phyloP scores from a whole-genome alignment of 1,139 yeast genomes.

The Pichia cactophila region DNA sequence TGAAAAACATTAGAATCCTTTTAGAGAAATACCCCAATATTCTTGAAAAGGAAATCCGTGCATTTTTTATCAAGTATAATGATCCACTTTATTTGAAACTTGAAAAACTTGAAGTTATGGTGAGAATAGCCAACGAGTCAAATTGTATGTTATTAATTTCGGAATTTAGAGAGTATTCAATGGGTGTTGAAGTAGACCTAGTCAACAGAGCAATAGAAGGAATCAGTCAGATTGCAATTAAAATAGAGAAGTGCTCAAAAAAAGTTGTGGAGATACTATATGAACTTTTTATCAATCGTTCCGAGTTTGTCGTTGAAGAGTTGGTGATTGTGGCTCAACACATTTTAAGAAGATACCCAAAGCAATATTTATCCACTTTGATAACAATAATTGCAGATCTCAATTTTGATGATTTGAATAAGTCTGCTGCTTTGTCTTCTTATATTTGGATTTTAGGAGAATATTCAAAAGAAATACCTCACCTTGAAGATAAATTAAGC shows the following conservation, averaged over 20 bases:
- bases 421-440: constrained; percentile 61
- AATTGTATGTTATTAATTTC: constrained; percentile 67
- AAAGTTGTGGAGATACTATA: constrained; percentile 73
- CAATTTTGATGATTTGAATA: constrained; percentile 51
- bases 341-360: constrained; percentile 72
- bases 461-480: constrained; percentile 67
- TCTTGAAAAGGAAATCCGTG: constrained; percentile 73
- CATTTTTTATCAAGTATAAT: constrained; percentile 86
- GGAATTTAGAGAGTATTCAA: constrained; percentile 86
- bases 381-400: constrained; percentile 56
- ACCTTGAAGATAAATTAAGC: constrained; percentile 36
- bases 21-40: constrained; percentile 82
- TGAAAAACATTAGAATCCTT: constrained; percentile 84
- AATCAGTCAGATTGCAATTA: constrained; percentile 84
- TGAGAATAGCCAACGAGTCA: constrained; percentile 65
- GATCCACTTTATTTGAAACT: constrained; percentile 91
- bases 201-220: constrained; percentile 77
- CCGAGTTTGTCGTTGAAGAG: constrained; percentile 73
- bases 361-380: constrained; percentile 54
- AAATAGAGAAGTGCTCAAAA: constrained; percentile 51
- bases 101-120: constrained; percentile 87
- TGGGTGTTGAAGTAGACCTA: constrained; percentile 90
- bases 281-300: constrained; percentile 69
- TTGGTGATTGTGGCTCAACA: constrained; percentile 72
- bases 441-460: constrained; percentile 88